Base-by-base conservation (phyloP, 495 filamentous ascomycete species). In the Aspergillus asperescens region DNA sequence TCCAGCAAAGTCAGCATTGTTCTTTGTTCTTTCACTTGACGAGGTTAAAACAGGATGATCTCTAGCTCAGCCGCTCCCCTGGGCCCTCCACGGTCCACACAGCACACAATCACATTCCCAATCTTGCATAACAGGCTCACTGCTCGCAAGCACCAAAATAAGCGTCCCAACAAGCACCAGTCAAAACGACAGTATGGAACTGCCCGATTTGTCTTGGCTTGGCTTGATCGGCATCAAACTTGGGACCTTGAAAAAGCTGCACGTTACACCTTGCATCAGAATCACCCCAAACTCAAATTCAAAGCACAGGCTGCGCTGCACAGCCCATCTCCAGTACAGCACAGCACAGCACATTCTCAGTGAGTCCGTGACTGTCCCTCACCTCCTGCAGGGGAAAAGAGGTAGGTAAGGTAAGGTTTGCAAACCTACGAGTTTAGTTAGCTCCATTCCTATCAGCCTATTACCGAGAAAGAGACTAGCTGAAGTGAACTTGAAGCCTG, bases 321-420 rank as follows among this genome's bases (percentile, higher is more conserved):
- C 41, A 32, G 42, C 42, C 18, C n/a, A 28, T 27, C 24, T 29
- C 24, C 4, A 4, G 23, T 29, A 12, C 23, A 44, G n/a, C 20
- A 1, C 35, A 38, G 35, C 12, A 15, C 35, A 18, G 7, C 12
- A 13, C 16, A 7, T 38, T 6, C 15, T 18, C 18, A 28, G n/a
- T n/a, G n/a, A n/a, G n/a, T n/a, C n/a, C n/a, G n/a, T 28, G 9
- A 5, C 24, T 32, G 18, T 46, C 42, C 42, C 42, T 46, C 42
- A 16, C 42, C 9, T 31, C 25, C 42, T 46, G 42, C 27, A 46
- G 42, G 42, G 27, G 42, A 28, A 44, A 13, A 44, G 24, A 44
- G 41, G 24, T 24, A 18, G 24, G 15, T 24, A 16, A 15, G 4
- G 23, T 15, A 25, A 24, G 2, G 13, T 8, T 10, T 35, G 32